phyloP scores from a whole-genome alignment of 345 rosid species.

The Turritis glabra region DNA sequence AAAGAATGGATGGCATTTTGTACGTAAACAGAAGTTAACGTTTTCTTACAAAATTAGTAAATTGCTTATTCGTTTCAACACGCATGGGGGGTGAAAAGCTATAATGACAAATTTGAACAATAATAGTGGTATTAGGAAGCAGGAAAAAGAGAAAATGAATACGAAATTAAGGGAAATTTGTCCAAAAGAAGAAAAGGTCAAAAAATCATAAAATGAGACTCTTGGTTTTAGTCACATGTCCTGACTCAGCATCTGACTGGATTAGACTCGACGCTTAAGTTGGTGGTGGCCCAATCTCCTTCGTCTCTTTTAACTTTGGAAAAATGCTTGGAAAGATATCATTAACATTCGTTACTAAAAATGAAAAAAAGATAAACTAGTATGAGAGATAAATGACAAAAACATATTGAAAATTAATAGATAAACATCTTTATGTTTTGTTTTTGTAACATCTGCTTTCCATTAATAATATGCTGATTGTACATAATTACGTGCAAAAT shows the following conservation, averaged over 20 bases:
- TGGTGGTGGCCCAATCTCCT: conserved; percentile 29
- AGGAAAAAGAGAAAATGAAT: conserved; percentile 12
- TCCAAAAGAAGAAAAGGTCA: conserved; percentile 15
- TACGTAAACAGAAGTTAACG: conserved; percentile 17
- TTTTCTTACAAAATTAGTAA: not conserved
- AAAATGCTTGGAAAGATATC: conserved; percentile 7
- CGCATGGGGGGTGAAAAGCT: conserved; percentile 20
- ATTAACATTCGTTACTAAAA: conserved; percentile 16
- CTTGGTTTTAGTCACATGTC: conserved; percentile 32
- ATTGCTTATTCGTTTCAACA: conserved; percentile 24
- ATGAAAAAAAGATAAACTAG: not conserved
- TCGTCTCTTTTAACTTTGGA: conserved; percentile 5
- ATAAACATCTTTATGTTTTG: not conserved
- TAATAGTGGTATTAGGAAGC: conserved; percentile 17
- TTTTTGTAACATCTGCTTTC: no score
- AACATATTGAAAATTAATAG: not conserved
- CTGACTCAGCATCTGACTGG: conserved; percentile 42
- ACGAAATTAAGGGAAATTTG: conserved; percentile 10
- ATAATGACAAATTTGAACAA: conserved; percentile 16
- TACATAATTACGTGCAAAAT: no score
- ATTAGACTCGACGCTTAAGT: conserved; percentile 40
- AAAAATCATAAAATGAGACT: conserved; percentile 7
- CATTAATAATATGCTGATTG: no score
- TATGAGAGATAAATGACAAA: conserved; percentile 9
- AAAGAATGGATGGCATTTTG: conserved; percentile 3